Base-by-base conservation (phyloP, 805 yeast genomes). In the Pichia phayaonensis region DNA sequence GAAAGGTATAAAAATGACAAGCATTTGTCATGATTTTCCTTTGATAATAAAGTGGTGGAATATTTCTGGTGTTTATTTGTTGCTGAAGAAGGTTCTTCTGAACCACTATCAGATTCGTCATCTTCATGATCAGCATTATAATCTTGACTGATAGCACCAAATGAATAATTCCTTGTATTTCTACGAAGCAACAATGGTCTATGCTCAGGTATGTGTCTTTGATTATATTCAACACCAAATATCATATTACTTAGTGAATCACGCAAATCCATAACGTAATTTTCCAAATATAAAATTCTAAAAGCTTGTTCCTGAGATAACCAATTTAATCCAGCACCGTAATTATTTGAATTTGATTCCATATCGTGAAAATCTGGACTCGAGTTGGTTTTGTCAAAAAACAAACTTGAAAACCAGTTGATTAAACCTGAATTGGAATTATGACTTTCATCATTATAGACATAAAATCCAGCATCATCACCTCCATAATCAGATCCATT, bases 401-500 rank as follows among this genome's bases (percentile, higher is more conserved):
- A 36, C 16, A 47, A 20, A n/a, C 31, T 48, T 8, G 42, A 18
- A 40, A 50, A 39, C 53, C 53, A 50, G 36, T 20, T 38, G 6
- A 46, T n/a, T 4, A 43, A 23, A 7, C 41, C 47, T 13, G 6
- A 26, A 24, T 47, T 22, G 8, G 56, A 61, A 27, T 42, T 42
- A 26, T 51, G 36, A 21, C 59, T 64, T 40, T 60, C 61, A 13
- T 64, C 73, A 40, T 70, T 73, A 38, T 71, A 67, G n/a, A 69
- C 63, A 38, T 72, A 70, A 46, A 69, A 65, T 6, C 70, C 71
- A 8, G 58, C 68, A 34, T 69, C 72, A 26, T 49, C 53, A 34
- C 46, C 68, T 51, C 69, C 79, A 42, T 66, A 77, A 51, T 80
- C 86, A 0, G 83, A 79, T 0, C 76, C 77, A 57, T 81, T 72